These are phyloP conservation scores for Tolypocladium album DNA, from an alignment of 2,329 filamentous ascomycete species.

Conservation along the genomic window DNA sequence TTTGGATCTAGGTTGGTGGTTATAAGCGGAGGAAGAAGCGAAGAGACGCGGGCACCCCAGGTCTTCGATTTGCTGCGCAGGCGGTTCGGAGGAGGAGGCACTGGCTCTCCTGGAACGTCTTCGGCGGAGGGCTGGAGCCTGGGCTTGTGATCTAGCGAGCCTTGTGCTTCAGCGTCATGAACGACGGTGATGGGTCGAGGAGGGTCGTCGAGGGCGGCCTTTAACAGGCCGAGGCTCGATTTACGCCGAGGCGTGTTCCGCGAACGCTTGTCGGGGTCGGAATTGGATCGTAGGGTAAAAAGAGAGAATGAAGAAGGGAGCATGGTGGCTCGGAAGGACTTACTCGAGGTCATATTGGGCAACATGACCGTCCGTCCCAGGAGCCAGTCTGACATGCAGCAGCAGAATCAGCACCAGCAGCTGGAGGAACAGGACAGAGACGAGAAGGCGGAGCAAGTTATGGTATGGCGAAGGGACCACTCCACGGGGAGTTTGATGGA, in stretches of 20 bases:
- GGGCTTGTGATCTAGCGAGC: background rate
- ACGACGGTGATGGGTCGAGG: background rate
- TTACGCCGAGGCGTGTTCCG: constrained; percentile 3
- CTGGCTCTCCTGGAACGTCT: constrained; percentile 6
- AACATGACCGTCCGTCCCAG: constrained; percentile 18
- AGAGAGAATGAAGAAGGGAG: constrained; percentile 26
- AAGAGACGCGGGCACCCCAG: constrained; percentile 25
- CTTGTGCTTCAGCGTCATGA: background rate
- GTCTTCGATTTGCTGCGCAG: constrained; percentile 20
- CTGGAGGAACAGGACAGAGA: background rate
- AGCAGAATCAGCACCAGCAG: background rate
- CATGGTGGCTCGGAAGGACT: constrained; percentile 28
- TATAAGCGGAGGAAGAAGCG: constrained; percentile 27
- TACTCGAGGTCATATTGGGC: constrained; percentile 35
- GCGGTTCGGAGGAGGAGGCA: constrained; percentile 9
- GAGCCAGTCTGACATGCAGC: constrained; percentile 15
- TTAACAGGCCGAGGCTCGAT: background rate
- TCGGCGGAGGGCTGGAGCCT: background rate
- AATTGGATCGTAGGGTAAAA: constrained; percentile 18
- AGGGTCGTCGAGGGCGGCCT: background rate
- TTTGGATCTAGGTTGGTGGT: constrained; percentile 17
- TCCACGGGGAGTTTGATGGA: background rate
- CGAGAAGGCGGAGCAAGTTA: background rate
- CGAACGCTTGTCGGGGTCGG: constrained; percentile 11
- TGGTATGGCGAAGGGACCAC: background rate